These are phyloP conservation scores for Erodium moschatum DNA, from an alignment of 441 rosid species.

Conservation along the genomic window DNA sequence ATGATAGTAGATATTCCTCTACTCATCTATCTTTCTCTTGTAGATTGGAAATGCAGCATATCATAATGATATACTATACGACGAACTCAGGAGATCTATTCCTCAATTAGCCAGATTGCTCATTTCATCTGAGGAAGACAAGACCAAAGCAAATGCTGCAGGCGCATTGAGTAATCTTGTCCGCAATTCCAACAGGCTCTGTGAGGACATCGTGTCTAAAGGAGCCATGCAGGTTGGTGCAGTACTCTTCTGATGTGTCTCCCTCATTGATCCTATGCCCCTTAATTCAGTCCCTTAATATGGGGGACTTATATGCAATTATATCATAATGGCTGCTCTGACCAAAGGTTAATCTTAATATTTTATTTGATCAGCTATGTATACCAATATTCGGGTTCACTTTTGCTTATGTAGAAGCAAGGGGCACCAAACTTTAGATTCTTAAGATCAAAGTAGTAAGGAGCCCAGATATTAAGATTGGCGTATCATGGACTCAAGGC, in stretches of 20 bases:
- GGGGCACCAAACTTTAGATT: no score
- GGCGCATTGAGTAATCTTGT: conserved; percentile 97
- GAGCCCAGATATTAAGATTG: no score
- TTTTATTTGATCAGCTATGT: no score
- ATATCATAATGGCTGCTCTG: not conserved
- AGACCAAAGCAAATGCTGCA: conserved; percentile 95
- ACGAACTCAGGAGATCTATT: conserved; percentile 77
- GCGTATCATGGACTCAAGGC: no score
- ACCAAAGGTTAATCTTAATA: not conserved
- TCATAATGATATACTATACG: conserved; percentile 74
- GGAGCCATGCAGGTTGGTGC: conserved; percentile 89
- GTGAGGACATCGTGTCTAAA: conserved; percentile 79
- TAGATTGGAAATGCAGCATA: conserved; percentile 98
- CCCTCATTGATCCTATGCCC: not conserved
- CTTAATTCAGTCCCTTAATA: not conserved
- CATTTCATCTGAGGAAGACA: conserved; percentile 79
- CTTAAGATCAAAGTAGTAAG: no score
- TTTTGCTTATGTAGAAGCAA: no score
- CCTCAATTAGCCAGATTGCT: conserved; percentile 70
- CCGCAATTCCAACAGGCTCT: conserved; percentile 82
- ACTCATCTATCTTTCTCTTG: conserved; percentile 6
- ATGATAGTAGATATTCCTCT: not conserved
- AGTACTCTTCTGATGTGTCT: not conserved
- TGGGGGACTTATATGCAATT: conserved; percentile 1
- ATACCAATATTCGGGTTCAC: no score